Evolutionary conservation across 2,329 filamentous ascomycete species (phyloP).

Genomic region (Trichoderma sp.): DNA sequence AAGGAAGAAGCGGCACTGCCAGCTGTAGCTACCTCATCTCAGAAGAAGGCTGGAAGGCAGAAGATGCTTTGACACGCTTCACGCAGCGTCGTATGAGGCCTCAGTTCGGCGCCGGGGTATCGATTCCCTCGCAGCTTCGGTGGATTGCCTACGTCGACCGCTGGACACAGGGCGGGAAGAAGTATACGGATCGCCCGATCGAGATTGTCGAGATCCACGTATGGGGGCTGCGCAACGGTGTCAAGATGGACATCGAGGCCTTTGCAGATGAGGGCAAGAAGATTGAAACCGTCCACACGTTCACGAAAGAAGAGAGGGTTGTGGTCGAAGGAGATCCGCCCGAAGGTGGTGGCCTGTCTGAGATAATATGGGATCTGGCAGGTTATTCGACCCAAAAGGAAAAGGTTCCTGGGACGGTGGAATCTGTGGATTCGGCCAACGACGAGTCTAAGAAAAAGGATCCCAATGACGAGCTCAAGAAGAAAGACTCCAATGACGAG

Average conservation of each 20-base stretch:
- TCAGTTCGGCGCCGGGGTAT: conserved; percentile 83
- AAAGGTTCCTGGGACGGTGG: conserved; percentile 38
- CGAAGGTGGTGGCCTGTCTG: conserved; percentile 46
- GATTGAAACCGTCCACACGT: conserved; percentile 81
- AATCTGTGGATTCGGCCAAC: conserved; percentile 32
- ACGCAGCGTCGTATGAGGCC: conserved; percentile 87
- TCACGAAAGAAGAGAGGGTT: conserved; percentile 67
- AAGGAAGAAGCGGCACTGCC: conserved; percentile 85
- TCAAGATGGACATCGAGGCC: conserved; percentile 82
- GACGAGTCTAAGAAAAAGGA: conserved; percentile 11
- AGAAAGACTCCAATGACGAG: neutral
- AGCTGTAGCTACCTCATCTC: conserved; percentile 87
- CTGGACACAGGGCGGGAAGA: conserved; percentile 72
- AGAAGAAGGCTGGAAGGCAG: conserved; percentile 64
- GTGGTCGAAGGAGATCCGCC: conserved; percentile 59
- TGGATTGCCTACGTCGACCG: conserved; percentile 87
- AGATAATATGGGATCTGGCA: conserved; percentile 54
- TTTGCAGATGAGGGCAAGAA: conserved; percentile 85
- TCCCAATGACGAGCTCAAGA: neutral
- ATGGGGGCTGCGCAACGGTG: conserved; percentile 83
- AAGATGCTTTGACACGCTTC: conserved; percentile 54
- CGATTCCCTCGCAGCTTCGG: conserved; percentile 86
- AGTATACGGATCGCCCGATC: conserved; percentile 76
- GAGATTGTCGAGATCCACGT: conserved; percentile 87
- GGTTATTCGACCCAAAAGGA: conserved; percentile 34